A percentile compares a stretch with the other conserved stretches of the same genome.
Evolutionary conservation across 106 monocot species (phyloP).

Genomic region (Dendrobium chrysotoxum): DNA sequence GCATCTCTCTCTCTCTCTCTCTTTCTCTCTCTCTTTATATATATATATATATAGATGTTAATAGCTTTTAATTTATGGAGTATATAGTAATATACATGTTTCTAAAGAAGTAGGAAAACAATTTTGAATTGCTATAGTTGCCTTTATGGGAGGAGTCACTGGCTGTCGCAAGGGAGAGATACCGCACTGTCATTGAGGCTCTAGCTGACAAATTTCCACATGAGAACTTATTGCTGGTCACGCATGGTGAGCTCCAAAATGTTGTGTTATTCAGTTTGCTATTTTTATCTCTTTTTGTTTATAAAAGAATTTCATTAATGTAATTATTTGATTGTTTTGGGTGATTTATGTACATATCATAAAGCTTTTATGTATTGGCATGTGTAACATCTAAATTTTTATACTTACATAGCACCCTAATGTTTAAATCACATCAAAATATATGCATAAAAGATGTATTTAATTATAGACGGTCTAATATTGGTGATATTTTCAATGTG

Average conservation of each 20-base stretch:
- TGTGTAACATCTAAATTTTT: too few relatives aligned
- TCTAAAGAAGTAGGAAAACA: neutral
- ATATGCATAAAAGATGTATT: too few relatives aligned
- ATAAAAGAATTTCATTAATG: neutral
- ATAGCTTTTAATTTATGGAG: neutral
- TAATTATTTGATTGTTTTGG: too few relatives aligned
- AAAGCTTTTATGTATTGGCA: too few relatives aligned
- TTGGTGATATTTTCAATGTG: too few relatives aligned
- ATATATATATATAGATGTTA: neutral
- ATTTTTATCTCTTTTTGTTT: neutral
- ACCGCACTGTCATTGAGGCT: slow-evolving; percentile 31
- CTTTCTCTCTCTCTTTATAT: neutral
- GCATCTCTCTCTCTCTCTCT: neutral
- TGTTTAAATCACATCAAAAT: too few relatives aligned
- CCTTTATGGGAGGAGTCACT: slow-evolving; percentile 42
- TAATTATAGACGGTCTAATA: too few relatives aligned
- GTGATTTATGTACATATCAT: too few relatives aligned
- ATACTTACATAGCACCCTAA: too few relatives aligned
- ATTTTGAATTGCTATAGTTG: slow-evolving; percentile 19
- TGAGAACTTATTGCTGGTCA: slow-evolving; percentile 53
- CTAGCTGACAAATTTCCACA: slow-evolving; percentile 58
- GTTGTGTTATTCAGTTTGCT: neutral
- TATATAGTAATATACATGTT: neutral
- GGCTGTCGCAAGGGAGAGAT: slow-evolving; percentile 39
- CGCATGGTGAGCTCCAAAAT: slow-evolving; percentile 39